Base-by-base conservation (phyloP, 2,329 filamentous ascomycete genomes). In the Pyrenophora graminea region DNA sequence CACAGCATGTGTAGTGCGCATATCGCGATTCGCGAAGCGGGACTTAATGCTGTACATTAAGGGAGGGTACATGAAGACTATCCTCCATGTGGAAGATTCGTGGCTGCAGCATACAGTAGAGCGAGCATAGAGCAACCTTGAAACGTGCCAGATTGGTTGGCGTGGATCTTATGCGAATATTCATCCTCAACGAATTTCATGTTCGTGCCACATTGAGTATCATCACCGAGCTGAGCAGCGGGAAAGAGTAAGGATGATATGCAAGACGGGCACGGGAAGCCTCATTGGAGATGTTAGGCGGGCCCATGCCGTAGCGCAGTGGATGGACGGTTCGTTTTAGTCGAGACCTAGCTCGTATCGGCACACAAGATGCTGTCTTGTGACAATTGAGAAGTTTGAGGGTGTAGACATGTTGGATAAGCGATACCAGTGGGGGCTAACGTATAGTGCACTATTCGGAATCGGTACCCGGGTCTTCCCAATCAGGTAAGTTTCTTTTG, bases 231-330 rank as follows among this genome's bases (percentile, higher is more conserved):
- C 32, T 21, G 34, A 42, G 27, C 7, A 19, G 32, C 32, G 25
- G 38, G 32, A 30, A 23, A 9, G 17, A 19, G 37, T 23, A 15
- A 34, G 23, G 48, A 23, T 17, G n/a, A 37, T 31, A 40, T 40
- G 48, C 42, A 46, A n/a, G 32, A 31, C 19, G 32, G 30, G 44
- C 42, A 13, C 18, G 34, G 38, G 23, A 25, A 39, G 23, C 38
- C 21, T 39, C 15, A 47, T 23, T 19, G 32, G 17, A 41, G 37
- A 27, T 23, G 38, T 19, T 9, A 51, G 7, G 44, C 38, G 34
- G 43, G 25, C 19, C 38, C 31, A 19, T 37, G 3, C 46, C 46
- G 40, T 23, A 33, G n/a, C 40, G 19, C 9, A 30, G 9, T 30
- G 27, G 27, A 30, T 30, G 27, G 7, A 30, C 27, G 27, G 27